Evolutionary conservation across 2,329 filamentous ascomycete genomes (phyloP).

Genomic region (Colletotrichum viniferum): DNA sequence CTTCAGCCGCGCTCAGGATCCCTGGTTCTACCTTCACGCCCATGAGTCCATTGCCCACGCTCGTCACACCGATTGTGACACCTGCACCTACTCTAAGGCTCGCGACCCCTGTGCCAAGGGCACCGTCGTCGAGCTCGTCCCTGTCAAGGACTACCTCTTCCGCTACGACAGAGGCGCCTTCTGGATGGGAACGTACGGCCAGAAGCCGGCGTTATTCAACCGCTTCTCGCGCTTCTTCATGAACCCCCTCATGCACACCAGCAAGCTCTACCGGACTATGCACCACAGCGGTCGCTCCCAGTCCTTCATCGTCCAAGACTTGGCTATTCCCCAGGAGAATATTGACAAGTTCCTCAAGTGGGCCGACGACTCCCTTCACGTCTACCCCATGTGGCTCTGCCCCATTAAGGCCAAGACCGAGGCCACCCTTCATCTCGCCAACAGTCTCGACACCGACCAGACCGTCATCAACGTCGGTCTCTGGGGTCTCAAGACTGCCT

Average conservation of each 20-base stretch:
- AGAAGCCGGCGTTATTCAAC: constrained; percentile 61
- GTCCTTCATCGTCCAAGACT: constrained; percentile 66
- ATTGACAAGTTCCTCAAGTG: constrained; percentile 36
- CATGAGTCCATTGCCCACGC: constrained; percentile 31
- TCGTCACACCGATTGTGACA: not conserved
- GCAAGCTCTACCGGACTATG: constrained; percentile 66
- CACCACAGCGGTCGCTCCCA: constrained; percentile 61
- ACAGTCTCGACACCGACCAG: constrained; percentile 24
- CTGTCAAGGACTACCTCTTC: constrained; percentile 57
- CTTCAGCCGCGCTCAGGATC: constrained; percentile 60
- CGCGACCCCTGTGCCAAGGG: not conserved
- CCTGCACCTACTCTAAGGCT: not conserved
- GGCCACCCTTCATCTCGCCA: constrained; percentile 7
- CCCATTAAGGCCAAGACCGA: constrained; percentile 20
- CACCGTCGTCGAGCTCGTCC: constrained; percentile 25
- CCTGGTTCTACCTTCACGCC: constrained; percentile 71
- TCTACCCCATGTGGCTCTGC: constrained; percentile 35
- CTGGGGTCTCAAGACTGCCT: constrained; percentile 1
- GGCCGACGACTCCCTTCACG: constrained; percentile 27
- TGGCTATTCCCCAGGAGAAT: constrained; percentile 59
- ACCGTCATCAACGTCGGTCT: not conserved
- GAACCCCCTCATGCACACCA: constrained; percentile 65
- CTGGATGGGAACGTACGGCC: constrained; percentile 66
- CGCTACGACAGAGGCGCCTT: constrained; percentile 69
- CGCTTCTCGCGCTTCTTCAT: constrained; percentile 60